phyloP scores from a whole-genome alignment of 176 grass and related monocot species.

The Coix lacrymajobi region DNA sequence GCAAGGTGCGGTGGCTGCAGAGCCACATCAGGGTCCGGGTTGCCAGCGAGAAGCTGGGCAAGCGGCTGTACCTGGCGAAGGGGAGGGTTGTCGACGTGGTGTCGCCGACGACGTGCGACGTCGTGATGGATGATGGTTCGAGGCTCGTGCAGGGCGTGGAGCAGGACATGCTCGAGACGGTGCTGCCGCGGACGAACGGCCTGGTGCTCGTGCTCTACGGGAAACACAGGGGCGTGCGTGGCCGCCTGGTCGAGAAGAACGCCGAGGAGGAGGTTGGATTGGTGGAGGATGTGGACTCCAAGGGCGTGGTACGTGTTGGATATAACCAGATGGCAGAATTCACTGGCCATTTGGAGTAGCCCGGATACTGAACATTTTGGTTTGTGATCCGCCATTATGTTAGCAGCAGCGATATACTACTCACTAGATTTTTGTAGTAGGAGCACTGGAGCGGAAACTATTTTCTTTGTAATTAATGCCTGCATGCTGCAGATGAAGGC shows the following conservation, averaged over 20 bases:
- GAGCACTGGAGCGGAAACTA: neutral
- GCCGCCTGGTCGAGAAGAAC: slow-evolving; percentile 59
- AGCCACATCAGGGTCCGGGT: slow-evolving; percentile 85
- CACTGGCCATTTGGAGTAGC: slow-evolving; percentile 51
- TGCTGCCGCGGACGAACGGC: slow-evolving; percentile 58
- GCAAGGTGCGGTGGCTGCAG: slow-evolving; percentile 50
- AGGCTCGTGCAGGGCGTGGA: slow-evolving; percentile 72
- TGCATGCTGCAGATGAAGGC: neutral
- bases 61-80: slow-evolving; percentile 65
- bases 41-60: slow-evolving; percentile 57
- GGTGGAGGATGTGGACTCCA: slow-evolving; percentile 58
- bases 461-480: neutral
- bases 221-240: slow-evolving; percentile 63
- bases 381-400: too few relatives aligned
- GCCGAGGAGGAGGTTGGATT: slow-evolving; percentile 48
- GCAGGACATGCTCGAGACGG: slow-evolving; percentile 83
- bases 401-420: neutral
- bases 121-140: slow-evolving; percentile 58
- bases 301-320: slow-evolving; percentile 60
- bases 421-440: neutral
- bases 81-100: slow-evolving; percentile 78
- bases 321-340: slow-evolving; percentile 82
- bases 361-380: slow-evolving; percentile 63
- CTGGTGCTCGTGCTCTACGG: slow-evolving; percentile 65
- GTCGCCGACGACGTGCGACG: slow-evolving; percentile 65